Percentiles rank a stretch among this genome's conserved stretches.
phyloP scores from a whole-genome alignment of 2,329 filamentous ascomycete genomes.

The Calonectria leucothoes region DNA sequence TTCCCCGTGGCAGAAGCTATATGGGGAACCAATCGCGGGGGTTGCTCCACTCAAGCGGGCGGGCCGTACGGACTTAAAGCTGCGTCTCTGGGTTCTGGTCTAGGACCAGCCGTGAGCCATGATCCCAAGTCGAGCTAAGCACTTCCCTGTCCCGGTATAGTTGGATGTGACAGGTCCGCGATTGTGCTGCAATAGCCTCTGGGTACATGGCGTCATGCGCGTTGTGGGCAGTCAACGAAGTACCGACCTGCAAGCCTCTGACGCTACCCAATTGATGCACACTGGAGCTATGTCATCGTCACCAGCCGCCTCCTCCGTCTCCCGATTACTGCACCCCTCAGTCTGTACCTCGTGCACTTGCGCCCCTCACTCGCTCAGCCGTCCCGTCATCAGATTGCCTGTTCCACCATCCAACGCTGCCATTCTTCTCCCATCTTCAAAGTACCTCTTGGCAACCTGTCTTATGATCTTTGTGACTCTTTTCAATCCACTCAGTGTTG shows the following conservation, averaged over 20 bases:
- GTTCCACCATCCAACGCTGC: slow-evolving; percentile 8
- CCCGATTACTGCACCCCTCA: neutral
- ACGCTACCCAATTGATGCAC: neutral
- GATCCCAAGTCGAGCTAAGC: neutral
- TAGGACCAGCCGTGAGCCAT: neutral
- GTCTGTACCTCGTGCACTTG: slow-evolving; percentile 17
- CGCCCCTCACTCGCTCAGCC: slow-evolving; percentile 16
- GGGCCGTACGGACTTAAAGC: neutral
- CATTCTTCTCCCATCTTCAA: slow-evolving; percentile 11
- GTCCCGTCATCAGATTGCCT: slow-evolving; percentile 17
- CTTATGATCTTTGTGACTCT: slow-evolving; percentile 25
- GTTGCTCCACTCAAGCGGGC: neutral
- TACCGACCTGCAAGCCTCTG: neutral
- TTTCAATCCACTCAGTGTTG: slow-evolving; percentile 10
- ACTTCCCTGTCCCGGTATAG: neutral
- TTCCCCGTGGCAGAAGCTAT: neutral
- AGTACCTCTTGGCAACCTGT: slow-evolving; percentile 11
- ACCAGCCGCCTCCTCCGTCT: neutral
- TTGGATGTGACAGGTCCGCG: neutral
- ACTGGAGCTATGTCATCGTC: slow-evolving; percentile 16
- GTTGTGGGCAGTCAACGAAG: neutral
- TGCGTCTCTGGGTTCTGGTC: neutral
- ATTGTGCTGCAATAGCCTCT: neutral
- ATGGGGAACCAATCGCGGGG: neutral
- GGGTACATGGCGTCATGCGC: neutral